Evolutionary conservation across 352 stramenopile species (phyloP).

Genomic region (Phytophthora pluvialis): DNA sequence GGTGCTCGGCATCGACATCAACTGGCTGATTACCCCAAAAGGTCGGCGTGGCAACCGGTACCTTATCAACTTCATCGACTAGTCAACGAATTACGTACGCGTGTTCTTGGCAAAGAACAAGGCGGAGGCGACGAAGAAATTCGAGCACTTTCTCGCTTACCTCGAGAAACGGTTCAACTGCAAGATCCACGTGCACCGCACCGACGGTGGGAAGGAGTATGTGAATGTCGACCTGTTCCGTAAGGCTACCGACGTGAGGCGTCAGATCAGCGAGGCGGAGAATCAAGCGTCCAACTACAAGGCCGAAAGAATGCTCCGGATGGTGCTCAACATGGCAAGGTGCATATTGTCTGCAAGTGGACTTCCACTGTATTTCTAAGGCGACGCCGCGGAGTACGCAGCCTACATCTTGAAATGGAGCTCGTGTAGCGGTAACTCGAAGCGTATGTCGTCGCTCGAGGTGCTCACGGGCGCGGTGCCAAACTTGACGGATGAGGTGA

Average conservation of each 20-base stretch:
- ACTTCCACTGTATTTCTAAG: conserved; percentile 31
- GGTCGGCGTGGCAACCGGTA: not conserved
- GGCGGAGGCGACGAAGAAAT: not conserved
- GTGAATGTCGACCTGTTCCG: conserved; percentile 32
- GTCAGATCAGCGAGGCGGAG: conserved; percentile 29
- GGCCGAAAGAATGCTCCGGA: conserved; percentile 40
- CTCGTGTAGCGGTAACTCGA: conserved; percentile 27
- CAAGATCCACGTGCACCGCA: not conserved
- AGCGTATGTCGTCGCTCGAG: conserved; percentile 8
- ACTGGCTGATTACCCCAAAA: conserved; percentile 8
- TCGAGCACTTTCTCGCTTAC: not conserved
- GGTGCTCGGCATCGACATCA: too few relatives aligned
- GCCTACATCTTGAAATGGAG: conserved; percentile 38
- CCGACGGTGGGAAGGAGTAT: not conserved
- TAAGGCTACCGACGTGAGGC: conserved; percentile 1
- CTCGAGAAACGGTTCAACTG: not conserved
- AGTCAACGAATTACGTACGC: not conserved
- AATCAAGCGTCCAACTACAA: conserved; percentile 42
- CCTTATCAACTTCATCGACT: not conserved
- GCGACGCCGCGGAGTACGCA: conserved; percentile 34
- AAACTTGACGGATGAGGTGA: conserved; percentile 13
- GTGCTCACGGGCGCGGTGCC: conserved; percentile 9
- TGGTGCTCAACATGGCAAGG: conserved; percentile 38
- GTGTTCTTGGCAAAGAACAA: conserved; percentile 6
- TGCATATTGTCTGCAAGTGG: conserved; percentile 37